Conservation (phyloP, 768 basidiomycete genomes). For the Flagelloscypha sp. region DNA sequence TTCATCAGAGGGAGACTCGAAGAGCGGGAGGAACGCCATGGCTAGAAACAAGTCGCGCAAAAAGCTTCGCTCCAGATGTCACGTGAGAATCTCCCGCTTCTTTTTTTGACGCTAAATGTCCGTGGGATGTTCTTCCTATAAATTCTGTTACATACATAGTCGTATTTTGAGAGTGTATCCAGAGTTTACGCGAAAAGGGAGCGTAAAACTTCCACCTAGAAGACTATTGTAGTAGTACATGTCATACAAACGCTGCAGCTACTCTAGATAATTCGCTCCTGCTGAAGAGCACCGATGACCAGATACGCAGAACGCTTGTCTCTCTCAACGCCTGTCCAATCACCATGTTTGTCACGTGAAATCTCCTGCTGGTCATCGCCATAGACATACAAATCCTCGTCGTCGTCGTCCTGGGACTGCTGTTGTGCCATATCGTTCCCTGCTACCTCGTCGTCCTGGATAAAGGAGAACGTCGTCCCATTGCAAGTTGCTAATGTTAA, state of each 20-base stretch:
- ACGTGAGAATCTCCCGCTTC: too few relatives aligned
- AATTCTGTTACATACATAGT: too few relatives aligned
- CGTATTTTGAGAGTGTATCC: too few relatives aligned
- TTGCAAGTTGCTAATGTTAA: conserved; percentile 67
- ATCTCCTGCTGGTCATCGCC: conserved; percentile 55
- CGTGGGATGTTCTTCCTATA: too few relatives aligned
- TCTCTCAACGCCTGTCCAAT: conserved; percentile 74
- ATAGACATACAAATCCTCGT: conserved; percentile 53
- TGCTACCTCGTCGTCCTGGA: conserved; percentile 45
- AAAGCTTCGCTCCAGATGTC: too few relatives aligned
- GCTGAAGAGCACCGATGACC: conserved; percentile 76
- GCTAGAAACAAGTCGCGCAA: too few relatives aligned
- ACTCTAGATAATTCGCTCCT: too few relatives aligned
- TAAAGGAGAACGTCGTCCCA: conserved; percentile 81
- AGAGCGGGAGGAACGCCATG: conserved; percentile 52
- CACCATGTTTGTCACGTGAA: conserved; percentile 40
- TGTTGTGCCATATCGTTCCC: conserved; percentile 16
- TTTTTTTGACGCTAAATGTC: too few relatives aligned
- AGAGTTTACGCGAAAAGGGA: too few relatives aligned
- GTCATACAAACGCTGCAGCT: too few relatives aligned
- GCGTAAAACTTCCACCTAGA: too few relatives aligned
- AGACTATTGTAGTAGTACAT: too few relatives aligned
- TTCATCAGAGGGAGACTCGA: conserved; percentile 39
- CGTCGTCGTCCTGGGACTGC: conserved; percentile 14
- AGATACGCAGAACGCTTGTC: conserved; percentile 73